phyloP scores from a whole-genome alignment of 768 basidiomycete genomes.

The Boletellus emodensis region DNA sequence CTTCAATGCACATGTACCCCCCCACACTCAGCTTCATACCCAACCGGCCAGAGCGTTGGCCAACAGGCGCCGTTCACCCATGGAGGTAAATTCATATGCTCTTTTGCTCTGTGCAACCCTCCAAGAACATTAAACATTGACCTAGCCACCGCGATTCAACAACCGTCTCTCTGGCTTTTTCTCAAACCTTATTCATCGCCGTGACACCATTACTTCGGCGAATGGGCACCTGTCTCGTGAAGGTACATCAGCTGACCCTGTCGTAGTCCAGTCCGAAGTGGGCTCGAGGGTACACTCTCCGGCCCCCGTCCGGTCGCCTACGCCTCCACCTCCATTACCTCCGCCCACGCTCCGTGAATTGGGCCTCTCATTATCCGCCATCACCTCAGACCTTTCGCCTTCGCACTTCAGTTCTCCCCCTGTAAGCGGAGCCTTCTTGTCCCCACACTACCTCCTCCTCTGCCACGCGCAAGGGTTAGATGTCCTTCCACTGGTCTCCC shows the following conservation, averaged over 20 bases:
- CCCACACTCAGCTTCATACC: constrained; percentile 1
- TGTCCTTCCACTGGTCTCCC: constrained; percentile 73
- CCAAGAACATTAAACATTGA: constrained; percentile 6
- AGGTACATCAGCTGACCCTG: constrained; percentile 27
- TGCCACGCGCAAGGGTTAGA: constrained; percentile 86
- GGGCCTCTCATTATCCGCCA: constrained; percentile 63
- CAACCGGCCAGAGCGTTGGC: constrained; percentile 15
- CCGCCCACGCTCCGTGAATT: constrained; percentile 72
- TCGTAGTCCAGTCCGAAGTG: constrained; percentile 30
- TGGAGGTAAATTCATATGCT: constrained; percentile 46
- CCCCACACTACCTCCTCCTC: constrained; percentile 76
- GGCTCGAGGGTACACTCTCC: constrained; percentile 57
- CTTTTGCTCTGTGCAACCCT: constrained; percentile 2
- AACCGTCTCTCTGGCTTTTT: constrained; percentile 86
- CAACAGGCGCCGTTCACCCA: constrained; percentile 46
- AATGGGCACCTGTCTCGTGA: constrained; percentile 33
- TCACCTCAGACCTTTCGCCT: constrained; percentile 67
- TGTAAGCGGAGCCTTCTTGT: constrained; percentile 71
- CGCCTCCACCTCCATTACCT: constrained; percentile 70
- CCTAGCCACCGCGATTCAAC: constrained; percentile 51
- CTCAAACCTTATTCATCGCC: constrained; percentile 70
- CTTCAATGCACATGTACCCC: neutral
- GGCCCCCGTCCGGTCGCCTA: constrained; percentile 45
- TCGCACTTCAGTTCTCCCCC: constrained; percentile 78
- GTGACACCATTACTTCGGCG: constrained; percentile 42